Evolutionary conservation across 2,329 filamentous ascomycete genomes (phyloP).

Genomic region (Fusarium nurragi): DNA sequence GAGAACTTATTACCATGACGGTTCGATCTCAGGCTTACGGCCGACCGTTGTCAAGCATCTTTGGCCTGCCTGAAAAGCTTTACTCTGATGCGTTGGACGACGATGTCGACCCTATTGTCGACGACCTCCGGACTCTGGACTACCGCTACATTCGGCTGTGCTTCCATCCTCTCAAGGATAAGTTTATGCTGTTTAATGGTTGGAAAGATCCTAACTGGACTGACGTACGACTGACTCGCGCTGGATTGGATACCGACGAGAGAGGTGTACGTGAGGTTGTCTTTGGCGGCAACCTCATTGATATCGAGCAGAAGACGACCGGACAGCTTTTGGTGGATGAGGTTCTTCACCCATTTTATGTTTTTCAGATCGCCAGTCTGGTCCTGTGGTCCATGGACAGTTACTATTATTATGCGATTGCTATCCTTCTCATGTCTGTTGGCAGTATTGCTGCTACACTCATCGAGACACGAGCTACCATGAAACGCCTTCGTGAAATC

Average conservation of each 20-base stretch:
- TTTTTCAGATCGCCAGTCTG: constrained; percentile 96
- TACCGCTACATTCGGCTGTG: constrained; percentile 96
- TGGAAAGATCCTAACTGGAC: constrained; percentile 97
- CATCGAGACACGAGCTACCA: constrained; percentile 89
- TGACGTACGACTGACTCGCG: constrained; percentile 76
- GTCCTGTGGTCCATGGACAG: constrained; percentile 94
- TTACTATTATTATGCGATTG: constrained; percentile 97
- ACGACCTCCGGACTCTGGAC: constrained; percentile 79
- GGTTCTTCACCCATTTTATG: constrained; percentile 96
- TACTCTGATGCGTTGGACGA: constrained; percentile 64
- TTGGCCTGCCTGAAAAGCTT: constrained; percentile 72
- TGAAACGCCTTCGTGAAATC: constrained; percentile 88
- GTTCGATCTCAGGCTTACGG: constrained; percentile 66
- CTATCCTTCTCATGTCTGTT: constrained; percentile 94
- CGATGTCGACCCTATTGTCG: constrained; percentile 77
- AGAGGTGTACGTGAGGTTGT: constrained; percentile 83
- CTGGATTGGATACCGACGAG: constrained; percentile 88
- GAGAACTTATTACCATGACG: constrained; percentile 82
- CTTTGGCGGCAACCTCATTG: constrained; percentile 90
- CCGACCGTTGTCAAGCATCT: constrained; percentile 68
- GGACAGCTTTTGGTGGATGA: constrained; percentile 89
- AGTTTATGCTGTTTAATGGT: constrained; percentile 83
- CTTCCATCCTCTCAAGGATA: constrained; percentile 89
- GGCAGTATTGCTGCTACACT: constrained; percentile 91
- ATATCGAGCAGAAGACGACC: constrained; percentile 89